A percentile compares a stretch with the other conserved stretches of the same genome.
Evolutionary conservation across 208 protist species (phyloP).

Genomic region (Trypanosoma cruzi): DNA sequence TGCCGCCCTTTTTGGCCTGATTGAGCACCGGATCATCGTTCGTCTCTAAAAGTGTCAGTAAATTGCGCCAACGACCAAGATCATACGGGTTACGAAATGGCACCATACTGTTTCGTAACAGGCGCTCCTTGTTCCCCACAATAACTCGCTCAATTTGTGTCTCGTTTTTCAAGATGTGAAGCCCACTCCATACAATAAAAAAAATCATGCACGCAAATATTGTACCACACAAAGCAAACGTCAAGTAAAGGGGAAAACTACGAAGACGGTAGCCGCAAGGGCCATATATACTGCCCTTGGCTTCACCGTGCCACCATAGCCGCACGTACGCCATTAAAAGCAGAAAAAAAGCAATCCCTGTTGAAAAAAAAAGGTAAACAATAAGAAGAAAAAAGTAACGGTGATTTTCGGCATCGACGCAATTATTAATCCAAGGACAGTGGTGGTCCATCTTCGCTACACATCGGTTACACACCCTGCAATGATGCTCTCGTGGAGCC

Average conservation of each 20-base stretch:
- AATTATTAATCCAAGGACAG: slow-evolving; percentile 92
- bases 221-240: slow-evolving; percentile 28
- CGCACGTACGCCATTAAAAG: slow-evolving; percentile 32
- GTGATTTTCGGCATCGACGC: slow-evolving; percentile 84
- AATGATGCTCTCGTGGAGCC: slow-evolving; percentile 90
- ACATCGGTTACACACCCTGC: slow-evolving; percentile 70
- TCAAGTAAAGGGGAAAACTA: slow-evolving; percentile 34
- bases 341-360: slow-evolving; percentile 32
- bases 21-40: slow-evolving; percentile 48
- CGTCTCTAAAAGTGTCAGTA: slow-evolving; percentile 63
- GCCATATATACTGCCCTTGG: slow-evolving; percentile 33
- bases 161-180: slow-evolving; percentile 51
- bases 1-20: not conserved
- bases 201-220: slow-evolving; percentile 58
- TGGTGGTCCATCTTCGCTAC: slow-evolving; percentile 91
- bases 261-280: slow-evolving; percentile 13
- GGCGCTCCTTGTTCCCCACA: slow-evolving; percentile 39
- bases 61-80: slow-evolving; percentile 63
- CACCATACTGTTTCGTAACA: slow-evolving; percentile 31
- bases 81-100: slow-evolving; percentile 72
- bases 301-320: not conserved
- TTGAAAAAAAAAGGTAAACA: slow-evolving; percentile 50
- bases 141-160: slow-evolving; percentile 63
- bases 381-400: slow-evolving; percentile 83
- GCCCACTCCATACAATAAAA: slow-evolving; percentile 41